phyloP scores from a whole-genome alignment of 129 eudicot species.

The Heracleum sosnowskyi region DNA sequence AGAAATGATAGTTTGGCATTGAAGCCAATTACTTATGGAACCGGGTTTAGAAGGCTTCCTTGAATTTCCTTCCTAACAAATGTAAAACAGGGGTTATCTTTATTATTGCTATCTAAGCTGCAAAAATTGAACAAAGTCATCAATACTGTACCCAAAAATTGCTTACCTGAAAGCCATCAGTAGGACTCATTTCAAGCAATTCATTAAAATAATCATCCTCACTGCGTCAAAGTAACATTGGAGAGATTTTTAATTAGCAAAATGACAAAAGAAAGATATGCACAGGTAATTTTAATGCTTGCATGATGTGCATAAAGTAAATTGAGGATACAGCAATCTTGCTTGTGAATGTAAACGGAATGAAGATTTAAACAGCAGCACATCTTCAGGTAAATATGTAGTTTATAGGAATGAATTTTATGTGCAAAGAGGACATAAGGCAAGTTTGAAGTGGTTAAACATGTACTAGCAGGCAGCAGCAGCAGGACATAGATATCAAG shows the following conservation, averaged over 20 bases:
- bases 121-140: constrained; percentile 11
- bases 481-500: background rate
- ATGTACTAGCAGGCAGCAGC: background rate
- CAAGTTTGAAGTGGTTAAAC: background rate
- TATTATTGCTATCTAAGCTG: constrained; percentile 8
- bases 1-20: constrained; percentile 46
- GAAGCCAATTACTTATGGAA: constrained; percentile 83
- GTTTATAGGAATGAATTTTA: background rate
- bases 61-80: constrained; percentile 35
- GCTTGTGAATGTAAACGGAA: background rate
- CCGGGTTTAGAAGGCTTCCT: constrained; percentile 39
- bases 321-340: background rate
- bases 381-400: background rate
- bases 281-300: background rate
- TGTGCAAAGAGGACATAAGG: background rate
- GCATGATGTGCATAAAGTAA: background rate
- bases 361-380: background rate
- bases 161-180: constrained; percentile 43
- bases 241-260: constrained; percentile 3
- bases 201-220: constrained; percentile 31
- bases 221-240: constrained; percentile 33
- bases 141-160: background rate
- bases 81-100: constrained; percentile 7
- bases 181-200: constrained; percentile 36
- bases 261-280: background rate